Percentiles rank a stretch among this genome's conserved stretches.
These are phyloP conservation scores for Gnaphalium uliginosum DNA, from an alignment of 129 eudicot species.

Conservation along the genomic window DNA sequence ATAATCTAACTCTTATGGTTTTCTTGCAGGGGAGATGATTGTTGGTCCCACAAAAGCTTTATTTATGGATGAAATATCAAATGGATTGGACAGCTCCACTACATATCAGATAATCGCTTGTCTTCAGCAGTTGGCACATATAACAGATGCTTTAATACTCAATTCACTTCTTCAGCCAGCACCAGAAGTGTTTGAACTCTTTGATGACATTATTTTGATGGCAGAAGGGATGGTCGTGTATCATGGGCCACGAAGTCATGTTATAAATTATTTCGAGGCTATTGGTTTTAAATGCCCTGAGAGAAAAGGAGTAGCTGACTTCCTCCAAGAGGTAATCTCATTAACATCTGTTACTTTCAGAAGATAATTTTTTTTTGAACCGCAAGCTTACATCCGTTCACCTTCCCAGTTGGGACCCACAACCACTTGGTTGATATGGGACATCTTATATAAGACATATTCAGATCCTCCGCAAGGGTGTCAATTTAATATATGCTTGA, in stretches of 20 bases:
- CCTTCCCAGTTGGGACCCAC: too few species aligned
- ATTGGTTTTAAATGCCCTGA: conserved; percentile 77
- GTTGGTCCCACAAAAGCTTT: conserved; percentile 77
- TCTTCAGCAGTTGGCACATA: conserved; percentile 75
- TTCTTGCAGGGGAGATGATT: conserved; percentile 69
- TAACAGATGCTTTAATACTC: conserved; percentile 62
- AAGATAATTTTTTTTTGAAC: background rate
- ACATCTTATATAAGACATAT: too few species aligned
- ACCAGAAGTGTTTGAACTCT: conserved; percentile 76
- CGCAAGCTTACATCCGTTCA: too few species aligned
- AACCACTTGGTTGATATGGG: too few species aligned
- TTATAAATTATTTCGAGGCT: conserved; percentile 55
- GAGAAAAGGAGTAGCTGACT: conserved; percentile 86
- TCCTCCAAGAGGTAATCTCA: conserved; percentile 79
- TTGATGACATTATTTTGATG: conserved; percentile 80
- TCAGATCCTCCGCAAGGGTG: too few species aligned
- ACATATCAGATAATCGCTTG: conserved; percentile 72
- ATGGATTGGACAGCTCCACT: conserved; percentile 87
- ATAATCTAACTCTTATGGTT: too few species aligned
- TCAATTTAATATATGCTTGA: too few species aligned
- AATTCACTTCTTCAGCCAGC: conserved; percentile 91
- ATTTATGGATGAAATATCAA: conserved; percentile 86
- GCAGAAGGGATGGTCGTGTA: conserved; percentile 76
- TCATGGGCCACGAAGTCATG: conserved; percentile 61
- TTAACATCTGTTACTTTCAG: background rate